phyloP scores from a whole-genome alignment of 345 rosid genomes.

The Lepidium didymum region DNA sequence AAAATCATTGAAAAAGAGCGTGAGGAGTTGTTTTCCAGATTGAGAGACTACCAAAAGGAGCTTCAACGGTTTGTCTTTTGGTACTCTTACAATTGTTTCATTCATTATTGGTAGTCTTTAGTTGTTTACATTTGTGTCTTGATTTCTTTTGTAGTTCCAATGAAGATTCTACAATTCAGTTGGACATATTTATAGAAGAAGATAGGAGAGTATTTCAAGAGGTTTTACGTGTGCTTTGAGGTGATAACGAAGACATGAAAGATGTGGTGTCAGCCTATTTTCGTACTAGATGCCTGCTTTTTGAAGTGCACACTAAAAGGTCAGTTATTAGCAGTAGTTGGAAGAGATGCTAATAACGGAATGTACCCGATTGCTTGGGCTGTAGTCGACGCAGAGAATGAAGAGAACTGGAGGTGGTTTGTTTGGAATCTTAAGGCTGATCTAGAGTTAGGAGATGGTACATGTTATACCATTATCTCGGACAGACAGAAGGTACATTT shows the following conservation, averaged over 20 bases:
- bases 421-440: not conserved
- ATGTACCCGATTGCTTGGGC: not conserved
- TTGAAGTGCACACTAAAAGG: not conserved
- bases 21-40: not conserved
- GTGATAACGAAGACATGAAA: not conserved
- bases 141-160: not conserved
- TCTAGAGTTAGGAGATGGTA: not conserved
- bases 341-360: not conserved
- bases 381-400: not conserved
- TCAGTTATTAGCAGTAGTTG: not conserved
- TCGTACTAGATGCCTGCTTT: not conserved
- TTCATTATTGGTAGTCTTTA: too few relatives aligned
- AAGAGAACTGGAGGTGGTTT: not conserved
- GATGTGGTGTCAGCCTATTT: not conserved
- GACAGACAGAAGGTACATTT: not conserved
- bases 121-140: too few relatives aligned
- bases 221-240: not conserved
- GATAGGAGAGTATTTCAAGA: not conserved
- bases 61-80: not conserved
- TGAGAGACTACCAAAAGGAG: not conserved
- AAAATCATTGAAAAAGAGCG: not conserved
- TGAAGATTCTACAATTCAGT: not conserved
- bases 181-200: not conserved
- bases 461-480: not conserved
- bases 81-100: too few relatives aligned